Percentiles rank a stretch among this genome's conserved stretches.
Evolutionary conservation across 768 basidiomycete genomes (phyloP).

Genomic region (Imleria badia): DNA sequence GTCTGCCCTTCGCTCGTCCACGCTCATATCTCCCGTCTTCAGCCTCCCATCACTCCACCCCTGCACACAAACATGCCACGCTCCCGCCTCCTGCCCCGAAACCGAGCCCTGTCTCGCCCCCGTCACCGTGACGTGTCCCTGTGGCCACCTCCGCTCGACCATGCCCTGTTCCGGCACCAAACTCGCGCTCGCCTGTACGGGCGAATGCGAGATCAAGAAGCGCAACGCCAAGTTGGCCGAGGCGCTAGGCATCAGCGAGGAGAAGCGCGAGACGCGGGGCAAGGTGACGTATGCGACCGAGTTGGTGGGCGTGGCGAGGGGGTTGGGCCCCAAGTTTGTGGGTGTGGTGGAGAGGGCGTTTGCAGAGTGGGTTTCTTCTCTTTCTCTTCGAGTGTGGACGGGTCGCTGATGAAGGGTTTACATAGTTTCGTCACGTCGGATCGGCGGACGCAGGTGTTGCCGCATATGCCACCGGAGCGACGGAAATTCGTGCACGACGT

Average conservation of each 20-base stretch:
- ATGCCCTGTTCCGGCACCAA: conserved; percentile 59
- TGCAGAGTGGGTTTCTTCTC: conserved; percentile 56
- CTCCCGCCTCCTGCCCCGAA: conserved; percentile 83
- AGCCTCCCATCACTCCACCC: conserved; percentile 74
- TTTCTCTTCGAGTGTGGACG: no score
- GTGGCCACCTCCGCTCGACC: conserved; percentile 76
- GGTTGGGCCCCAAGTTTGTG: conserved; percentile 56
- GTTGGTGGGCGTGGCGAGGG: conserved; percentile 56
- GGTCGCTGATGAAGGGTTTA: no score
- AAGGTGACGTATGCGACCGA: conserved; percentile 61
- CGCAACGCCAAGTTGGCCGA: conserved; percentile 88
- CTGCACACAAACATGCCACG: conserved; percentile 80
- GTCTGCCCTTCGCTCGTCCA: not conserved
- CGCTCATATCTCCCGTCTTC: not conserved
- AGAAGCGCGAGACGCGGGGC: conserved; percentile 38
- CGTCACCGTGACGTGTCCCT: conserved; percentile 73
- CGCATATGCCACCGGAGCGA: conserved; percentile 76
- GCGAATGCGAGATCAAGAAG: conserved; percentile 81
- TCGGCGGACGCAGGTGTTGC: conserved; percentile 68
- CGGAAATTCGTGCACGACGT: conserved; percentile 84
- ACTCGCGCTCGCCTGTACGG: conserved; percentile 67
- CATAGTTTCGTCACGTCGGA: conserved; percentile 67
- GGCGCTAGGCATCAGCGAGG: conserved; percentile 79
- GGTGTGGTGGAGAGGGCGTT: conserved; percentile 77
- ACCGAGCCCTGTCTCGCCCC: conserved; percentile 69